These are phyloP conservation scores for Naganishia vaughanmartiniae DNA, from an alignment of 768 basidiomycete species.

Conservation along the genomic window DNA sequence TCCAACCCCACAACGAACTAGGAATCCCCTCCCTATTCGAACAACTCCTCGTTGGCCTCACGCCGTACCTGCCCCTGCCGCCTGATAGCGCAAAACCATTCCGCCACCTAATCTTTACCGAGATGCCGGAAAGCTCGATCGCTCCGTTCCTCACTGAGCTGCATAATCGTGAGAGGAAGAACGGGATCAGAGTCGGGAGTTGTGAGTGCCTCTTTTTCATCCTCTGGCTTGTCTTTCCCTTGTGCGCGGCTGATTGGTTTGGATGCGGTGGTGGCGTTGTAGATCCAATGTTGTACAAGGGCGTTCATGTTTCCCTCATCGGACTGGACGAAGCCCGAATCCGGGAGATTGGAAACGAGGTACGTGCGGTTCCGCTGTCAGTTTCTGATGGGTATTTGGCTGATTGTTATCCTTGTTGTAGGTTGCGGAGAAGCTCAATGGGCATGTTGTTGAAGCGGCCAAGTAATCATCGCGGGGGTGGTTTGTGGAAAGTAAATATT, in stretches of 20 bases:
- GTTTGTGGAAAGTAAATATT: too few relatives aligned
- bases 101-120: conserved; percentile 79
- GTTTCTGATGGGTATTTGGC: too few relatives aligned
- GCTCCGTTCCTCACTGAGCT: conserved; percentile 81
- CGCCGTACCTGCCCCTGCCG: conserved; percentile 74
- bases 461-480: conserved; percentile 40
- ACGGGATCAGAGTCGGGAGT: conserved; percentile 72
- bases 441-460: conserved; percentile 51
- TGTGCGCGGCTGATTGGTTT: too few relatives aligned
- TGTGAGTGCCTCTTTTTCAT: not conserved
- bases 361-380: conserved; percentile 29
- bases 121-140: conserved; percentile 77
- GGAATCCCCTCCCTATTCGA: conserved; percentile 75
- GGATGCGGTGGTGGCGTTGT: not conserved
- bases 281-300: conserved; percentile 50
- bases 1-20: not conserved
- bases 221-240: too few relatives aligned
- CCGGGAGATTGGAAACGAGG: conserved; percentile 52
- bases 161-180: conserved; percentile 68
- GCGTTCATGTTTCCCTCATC: conserved; percentile 69
- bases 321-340: conserved; percentile 55
- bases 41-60: conserved; percentile 70
- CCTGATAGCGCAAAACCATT: conserved; percentile 69
- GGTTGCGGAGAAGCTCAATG: conserved; percentile 53
- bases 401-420: conserved; percentile 25